Evolutionary conservation across 2,329 filamentous ascomycete species (phyloP), one percentile per base, ranked within the genome.

Genomic region (Aspergillus phoenicis): DNA sequence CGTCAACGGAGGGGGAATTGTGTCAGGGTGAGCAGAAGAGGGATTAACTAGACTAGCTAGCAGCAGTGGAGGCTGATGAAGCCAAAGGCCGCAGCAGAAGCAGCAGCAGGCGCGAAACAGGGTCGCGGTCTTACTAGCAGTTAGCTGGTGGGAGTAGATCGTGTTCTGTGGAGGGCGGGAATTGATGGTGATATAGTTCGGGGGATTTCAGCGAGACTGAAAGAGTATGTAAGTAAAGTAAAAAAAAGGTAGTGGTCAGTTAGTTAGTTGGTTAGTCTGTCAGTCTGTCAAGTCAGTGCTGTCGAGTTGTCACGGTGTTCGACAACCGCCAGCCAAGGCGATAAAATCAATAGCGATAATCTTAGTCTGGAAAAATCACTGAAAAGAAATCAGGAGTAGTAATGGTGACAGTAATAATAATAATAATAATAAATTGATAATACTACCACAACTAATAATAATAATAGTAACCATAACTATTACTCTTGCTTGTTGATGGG

Each of bases 21-120:
- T 33, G 36, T 20, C 52, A 54, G 49, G 47, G 58, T 54, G 49
- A 48, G 49, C 52, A 60, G 57, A 60, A 48, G 47, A 62, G 41
- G 22, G 13, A 2, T 5, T 36, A 36, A 36, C 33, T 36, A 36
- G 33, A 36, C 33, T 36, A 13, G 33, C 33, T 15, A 36, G 36
- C 28, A 38, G 39, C 24, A 24, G 54, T 10, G 55, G 41, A 45
- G 41, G 60, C 22, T 41, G 38, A 53, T 36, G 33, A 36, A 36
- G 33, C 33, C 10, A 36, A 36, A 36, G 33, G 33, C 17, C 24
- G 36, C 28, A n/a, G 36, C 20, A n/a, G 15, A 13, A 51, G 47
- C 47, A 51, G 26, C 15, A 51, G 47, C 28, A 51, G 47, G 13
- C 15, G 47, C 47, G 17, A 30, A 17, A 28, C 26, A 28, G 8